phyloP scores from a whole-genome alignment of 305 asterid genomes.

The Solanum hybrid region DNA sequence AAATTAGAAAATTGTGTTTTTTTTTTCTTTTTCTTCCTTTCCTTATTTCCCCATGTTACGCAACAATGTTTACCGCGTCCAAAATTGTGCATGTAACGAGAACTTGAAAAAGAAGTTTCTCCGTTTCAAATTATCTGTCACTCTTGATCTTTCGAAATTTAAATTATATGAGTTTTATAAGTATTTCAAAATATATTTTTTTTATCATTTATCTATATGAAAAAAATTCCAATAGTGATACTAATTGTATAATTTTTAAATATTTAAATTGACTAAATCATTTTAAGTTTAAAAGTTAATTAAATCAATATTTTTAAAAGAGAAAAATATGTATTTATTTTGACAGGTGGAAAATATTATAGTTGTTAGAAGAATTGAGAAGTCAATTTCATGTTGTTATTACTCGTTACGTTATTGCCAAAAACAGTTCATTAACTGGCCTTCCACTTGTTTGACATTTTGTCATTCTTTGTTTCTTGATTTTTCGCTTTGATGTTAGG shows the following conservation, averaged over 20 bases:
- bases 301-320: too few relatives aligned
- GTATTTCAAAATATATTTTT: background rate
- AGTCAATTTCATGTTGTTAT: background rate
- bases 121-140: background rate
- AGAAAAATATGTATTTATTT: background rate
- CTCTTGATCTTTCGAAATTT: background rate
- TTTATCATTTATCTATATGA: background rate
- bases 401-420: background rate
- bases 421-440: background rate
- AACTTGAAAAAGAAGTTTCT: background rate
- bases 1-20: too few relatives aligned
- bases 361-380: background rate
- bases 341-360: background rate
- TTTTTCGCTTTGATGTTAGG: fast-evolving
- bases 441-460: background rate
- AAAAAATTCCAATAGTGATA: fast-evolving
- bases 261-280: background rate
- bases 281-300: too few relatives aligned
- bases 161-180: background rate
- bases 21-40: background rate
- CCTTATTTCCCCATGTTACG: background rate
- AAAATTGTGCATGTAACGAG: background rate
- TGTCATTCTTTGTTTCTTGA: background rate
- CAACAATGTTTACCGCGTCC: background rate
- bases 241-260: background rate